These are phyloP conservation scores for Aspergillus puulaauensis DNA, from an alignment of 2,329 filamentous ascomycete genomes.

Conservation along the genomic window DNA sequence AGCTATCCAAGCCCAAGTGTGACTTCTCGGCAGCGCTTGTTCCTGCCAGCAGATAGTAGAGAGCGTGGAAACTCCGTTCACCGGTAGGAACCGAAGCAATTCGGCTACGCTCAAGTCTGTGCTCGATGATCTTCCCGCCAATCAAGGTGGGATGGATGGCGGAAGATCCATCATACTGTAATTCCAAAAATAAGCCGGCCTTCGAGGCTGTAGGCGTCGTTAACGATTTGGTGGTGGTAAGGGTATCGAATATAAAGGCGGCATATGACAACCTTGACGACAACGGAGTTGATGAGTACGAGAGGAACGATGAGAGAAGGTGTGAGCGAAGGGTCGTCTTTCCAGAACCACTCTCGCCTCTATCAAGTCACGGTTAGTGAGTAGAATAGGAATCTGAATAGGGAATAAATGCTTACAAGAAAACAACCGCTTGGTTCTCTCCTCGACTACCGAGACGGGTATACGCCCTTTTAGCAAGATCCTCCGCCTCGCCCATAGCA, in stretches of 20 bases:
- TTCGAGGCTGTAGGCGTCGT: constrained; percentile 96
- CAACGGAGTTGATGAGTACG: constrained; percentile 86
- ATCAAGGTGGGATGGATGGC: constrained; percentile 83
- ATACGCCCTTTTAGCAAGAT: constrained; percentile 83
- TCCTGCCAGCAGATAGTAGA: constrained; percentile 93
- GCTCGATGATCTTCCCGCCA: constrained; percentile 91
- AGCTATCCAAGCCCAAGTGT: constrained; percentile 68
- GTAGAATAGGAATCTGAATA: not conserved
- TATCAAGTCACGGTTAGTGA: constrained; percentile 44
- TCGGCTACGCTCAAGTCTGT: constrained; percentile 86
- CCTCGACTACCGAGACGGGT: constrained; percentile 80
- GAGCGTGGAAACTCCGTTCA: constrained; percentile 91
- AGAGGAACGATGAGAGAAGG: constrained; percentile 78
- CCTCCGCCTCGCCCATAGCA: constrained; percentile 88
- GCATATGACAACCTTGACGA: constrained; percentile 92
- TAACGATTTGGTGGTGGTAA: constrained; percentile 95
- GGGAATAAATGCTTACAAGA: constrained; percentile 66
- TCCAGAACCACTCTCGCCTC: constrained; percentile 91
- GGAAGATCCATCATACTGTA: constrained; percentile 91
- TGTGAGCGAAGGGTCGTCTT: constrained; percentile 95
- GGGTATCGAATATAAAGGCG: constrained; percentile 90
- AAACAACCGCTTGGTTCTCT: constrained; percentile 90
- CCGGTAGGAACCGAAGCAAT: constrained; percentile 91
- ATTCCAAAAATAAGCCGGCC: constrained; percentile 89
- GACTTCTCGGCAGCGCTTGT: constrained; percentile 87